phyloP scores from a whole-genome alignment of 495 filamentous ascomycete genomes.

The Cercophora sp. region DNA sequence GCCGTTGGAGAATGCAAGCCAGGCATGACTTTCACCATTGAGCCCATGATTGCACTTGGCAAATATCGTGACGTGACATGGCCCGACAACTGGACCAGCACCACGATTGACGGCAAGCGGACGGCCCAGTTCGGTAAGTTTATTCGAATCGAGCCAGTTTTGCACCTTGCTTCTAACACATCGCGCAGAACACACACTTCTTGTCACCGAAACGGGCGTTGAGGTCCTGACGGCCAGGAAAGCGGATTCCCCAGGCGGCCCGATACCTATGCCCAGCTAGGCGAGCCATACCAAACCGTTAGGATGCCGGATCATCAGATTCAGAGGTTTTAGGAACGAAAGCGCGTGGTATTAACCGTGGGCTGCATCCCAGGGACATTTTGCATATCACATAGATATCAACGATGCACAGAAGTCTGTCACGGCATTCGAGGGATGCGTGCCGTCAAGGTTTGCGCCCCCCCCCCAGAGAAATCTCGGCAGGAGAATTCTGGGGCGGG shows the following conservation, averaged over 20 bases:
- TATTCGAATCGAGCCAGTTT: neutral
- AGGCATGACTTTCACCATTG: constrained; percentile 91
- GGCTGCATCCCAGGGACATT: too few relatives aligned
- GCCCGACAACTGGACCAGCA: constrained; percentile 90
- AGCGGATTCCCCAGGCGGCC: constrained; percentile 78
- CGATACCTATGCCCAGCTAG: constrained; percentile 70
- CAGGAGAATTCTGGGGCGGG: too few relatives aligned
- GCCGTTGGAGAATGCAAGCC: constrained; percentile 80
- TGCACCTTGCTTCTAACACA: neutral
- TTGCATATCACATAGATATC: too few relatives aligned
- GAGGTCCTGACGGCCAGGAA: constrained; percentile 87
- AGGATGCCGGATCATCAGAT: too few relatives aligned
- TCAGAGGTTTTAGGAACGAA: too few relatives aligned
- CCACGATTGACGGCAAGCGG: constrained; percentile 73
- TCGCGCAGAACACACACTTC: constrained; percentile 74
- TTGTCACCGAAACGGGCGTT: constrained; percentile 91
- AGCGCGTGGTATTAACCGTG: too few relatives aligned
- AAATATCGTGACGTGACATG: constrained; percentile 78
- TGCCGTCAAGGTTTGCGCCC: too few relatives aligned
- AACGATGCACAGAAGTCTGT: too few relatives aligned
- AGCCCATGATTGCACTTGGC: constrained; percentile 85
- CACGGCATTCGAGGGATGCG: too few relatives aligned
- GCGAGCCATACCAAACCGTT: too few relatives aligned
- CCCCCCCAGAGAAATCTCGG: too few relatives aligned
- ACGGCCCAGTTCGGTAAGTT: constrained; percentile 75